Evolutionary conservation across 257 asterid species (phyloP).

Genomic region (Solanum appendiculatum): DNA sequence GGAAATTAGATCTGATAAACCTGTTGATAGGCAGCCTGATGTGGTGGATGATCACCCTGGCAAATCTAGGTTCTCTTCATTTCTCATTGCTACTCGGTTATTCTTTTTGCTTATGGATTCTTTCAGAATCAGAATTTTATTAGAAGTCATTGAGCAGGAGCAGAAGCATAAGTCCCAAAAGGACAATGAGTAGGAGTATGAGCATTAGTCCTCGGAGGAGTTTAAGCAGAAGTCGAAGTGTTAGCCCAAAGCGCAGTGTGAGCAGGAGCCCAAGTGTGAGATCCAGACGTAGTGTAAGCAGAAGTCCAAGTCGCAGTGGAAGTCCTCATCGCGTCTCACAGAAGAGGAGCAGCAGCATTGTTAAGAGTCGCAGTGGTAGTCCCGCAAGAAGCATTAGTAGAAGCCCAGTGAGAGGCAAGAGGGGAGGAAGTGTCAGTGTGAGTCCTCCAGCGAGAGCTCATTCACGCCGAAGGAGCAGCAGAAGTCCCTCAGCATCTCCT

Average conservation of each 20-base stretch:
- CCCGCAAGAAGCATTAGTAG: constrained; percentile 27
- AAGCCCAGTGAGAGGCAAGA: constrained; percentile 39
- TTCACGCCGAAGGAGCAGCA: constrained; percentile 20
- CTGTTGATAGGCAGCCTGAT: constrained; percentile 58
- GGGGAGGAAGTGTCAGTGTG: constrained; percentile 35
- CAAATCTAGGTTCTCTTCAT: constrained; percentile 61
- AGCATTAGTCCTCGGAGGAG: constrained; percentile 78
- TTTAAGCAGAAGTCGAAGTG: constrained; percentile 42
- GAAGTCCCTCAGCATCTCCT: constrained; percentile 30
- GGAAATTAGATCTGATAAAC: constrained; percentile 38
- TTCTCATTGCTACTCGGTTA: constrained; percentile 1
- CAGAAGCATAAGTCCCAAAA: constrained; percentile 56
- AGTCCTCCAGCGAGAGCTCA: constrained; percentile 49
- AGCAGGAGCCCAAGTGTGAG: constrained; percentile 56
- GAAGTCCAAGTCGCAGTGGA: constrained; percentile 5
- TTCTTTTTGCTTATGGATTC: constrained; percentile 17
- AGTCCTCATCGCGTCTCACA: neutral
- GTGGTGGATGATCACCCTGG: constrained; percentile 63
- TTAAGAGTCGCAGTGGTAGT: constrained; percentile 19
- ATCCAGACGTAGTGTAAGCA: constrained; percentile 24
- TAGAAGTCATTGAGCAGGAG: constrained; percentile 53
- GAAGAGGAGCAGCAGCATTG: neutral
- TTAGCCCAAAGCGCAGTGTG: constrained; percentile 28
- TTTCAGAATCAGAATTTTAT: constrained; percentile 15
- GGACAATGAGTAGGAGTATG: constrained; percentile 72